Conservation (phyloP, 345 rosid species). For the Theobroma cacao region DNA sequence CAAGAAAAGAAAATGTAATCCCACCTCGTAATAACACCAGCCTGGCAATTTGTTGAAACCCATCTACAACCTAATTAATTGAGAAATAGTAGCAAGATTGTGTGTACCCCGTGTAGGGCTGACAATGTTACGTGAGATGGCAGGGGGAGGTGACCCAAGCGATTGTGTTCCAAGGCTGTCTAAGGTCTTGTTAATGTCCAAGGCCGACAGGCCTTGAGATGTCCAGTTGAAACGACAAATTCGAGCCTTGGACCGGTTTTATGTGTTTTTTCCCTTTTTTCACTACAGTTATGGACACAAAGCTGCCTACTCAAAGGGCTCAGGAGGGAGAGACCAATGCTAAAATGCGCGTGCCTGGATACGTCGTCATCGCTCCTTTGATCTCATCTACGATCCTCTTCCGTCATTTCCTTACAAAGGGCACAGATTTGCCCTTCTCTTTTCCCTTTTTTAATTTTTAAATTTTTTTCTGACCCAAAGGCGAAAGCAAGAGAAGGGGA, state of each 20-base stretch:
- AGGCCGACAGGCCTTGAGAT: constrained; percentile 29
- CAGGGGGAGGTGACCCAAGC: constrained; percentile 8
- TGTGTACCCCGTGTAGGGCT: not conserved
- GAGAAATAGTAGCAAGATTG: not conserved
- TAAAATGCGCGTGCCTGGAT: constrained; percentile 53
- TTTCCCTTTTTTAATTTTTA: not conserved
- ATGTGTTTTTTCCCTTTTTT: constrained; percentile 9
- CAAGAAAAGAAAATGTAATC: not conserved
- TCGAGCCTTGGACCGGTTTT: constrained; percentile 4
- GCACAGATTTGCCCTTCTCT: not conserved
- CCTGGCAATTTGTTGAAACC: not conserved
- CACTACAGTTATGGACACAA: constrained; percentile 32
- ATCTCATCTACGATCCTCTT: not conserved
- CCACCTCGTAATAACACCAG: not conserved
- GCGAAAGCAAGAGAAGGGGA: constrained; percentile 3
- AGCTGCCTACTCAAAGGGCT: constrained; percentile 18
- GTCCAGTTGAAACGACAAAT: constrained; percentile 29
- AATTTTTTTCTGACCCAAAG: constrained; percentile 12
- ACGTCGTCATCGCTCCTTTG: constrained; percentile 40
- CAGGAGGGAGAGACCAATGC: constrained; percentile 4
- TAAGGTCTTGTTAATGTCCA: constrained; percentile 36
- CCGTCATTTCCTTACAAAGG: not conserved
- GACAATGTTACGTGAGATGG: not conserved
- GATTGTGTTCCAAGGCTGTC: constrained; percentile 13
- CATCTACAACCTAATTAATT: too few relatives aligned